These are phyloP conservation scores for Arthroderma uncinatum DNA, from an alignment of 2,329 filamentous ascomycete species.

Conservation along the genomic window DNA sequence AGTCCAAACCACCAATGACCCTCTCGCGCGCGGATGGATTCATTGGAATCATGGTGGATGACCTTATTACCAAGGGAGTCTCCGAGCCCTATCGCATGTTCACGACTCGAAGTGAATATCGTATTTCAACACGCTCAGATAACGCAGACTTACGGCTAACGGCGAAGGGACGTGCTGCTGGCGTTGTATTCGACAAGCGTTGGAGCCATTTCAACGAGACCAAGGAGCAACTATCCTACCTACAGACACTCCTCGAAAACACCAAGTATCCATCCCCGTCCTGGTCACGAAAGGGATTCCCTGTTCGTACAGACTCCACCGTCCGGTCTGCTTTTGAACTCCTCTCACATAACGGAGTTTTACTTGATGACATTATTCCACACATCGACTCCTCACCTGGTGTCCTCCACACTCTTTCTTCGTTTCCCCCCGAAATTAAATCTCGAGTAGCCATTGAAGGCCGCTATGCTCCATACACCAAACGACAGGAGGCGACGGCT, in stretches of 20 bases:
- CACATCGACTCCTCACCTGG: constrained; percentile 36
- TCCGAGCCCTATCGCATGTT: constrained; percentile 98
- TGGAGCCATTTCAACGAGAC: constrained; percentile 62
- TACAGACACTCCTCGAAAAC: constrained; percentile 50
- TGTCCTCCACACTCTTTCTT: constrained; percentile 40
- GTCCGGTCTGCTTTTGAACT: constrained; percentile 68
- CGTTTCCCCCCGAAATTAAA: constrained; percentile 44
- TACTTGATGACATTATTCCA: constrained; percentile 46
- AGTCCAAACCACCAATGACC: constrained; percentile 52
- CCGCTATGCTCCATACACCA: constrained; percentile 76
- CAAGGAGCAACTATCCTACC: constrained; percentile 53
- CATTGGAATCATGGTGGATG: constrained; percentile 98
- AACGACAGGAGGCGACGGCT: constrained; percentile 56
- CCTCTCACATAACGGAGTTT: constrained; percentile 54
- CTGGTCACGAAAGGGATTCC: constrained; percentile 63
- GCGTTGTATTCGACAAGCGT: constrained; percentile 65
- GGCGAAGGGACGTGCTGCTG: constrained; percentile 60
- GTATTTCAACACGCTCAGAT: constrained; percentile 82
- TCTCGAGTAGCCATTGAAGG: constrained; percentile 69
- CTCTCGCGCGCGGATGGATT: constrained; percentile 80
- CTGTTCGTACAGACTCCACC: constrained; percentile 53
- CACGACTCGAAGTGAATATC: constrained; percentile 88
- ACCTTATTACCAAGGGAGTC: constrained; percentile 91
- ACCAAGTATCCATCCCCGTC: constrained; percentile 49
- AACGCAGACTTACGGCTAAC: constrained; percentile 88